Conservation (phyloP, 805 yeast genomes). For the Myxozyma udenii region DNA sequence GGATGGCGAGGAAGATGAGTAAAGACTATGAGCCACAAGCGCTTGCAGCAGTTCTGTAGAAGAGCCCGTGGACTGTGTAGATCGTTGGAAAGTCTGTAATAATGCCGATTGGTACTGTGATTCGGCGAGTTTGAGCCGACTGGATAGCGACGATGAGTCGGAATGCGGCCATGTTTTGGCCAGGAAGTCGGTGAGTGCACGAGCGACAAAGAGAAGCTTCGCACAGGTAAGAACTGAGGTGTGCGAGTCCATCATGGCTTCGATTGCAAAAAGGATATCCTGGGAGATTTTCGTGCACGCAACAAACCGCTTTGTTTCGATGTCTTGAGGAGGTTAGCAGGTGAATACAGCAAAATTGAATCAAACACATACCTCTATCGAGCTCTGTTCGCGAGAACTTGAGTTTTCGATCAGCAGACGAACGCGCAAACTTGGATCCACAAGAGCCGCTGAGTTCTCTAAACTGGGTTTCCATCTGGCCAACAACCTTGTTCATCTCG, state of each 20-base stretch:
- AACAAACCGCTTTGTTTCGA: slow-evolving; percentile 1
- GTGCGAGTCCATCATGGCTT: slow-evolving; percentile 10
- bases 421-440: slow-evolving; percentile 8
- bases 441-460: slow-evolving; percentile 12
- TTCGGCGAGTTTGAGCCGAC: neutral
- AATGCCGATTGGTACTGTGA: slow-evolving; percentile 2
- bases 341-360: neutral
- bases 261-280: slow-evolving; percentile 17
- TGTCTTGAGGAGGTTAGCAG: neutral
- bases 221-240: slow-evolving; percentile 7
- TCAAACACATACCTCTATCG: slow-evolving; percentile 7
- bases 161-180: neutral
- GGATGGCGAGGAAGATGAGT: slow-evolving; percentile 5
- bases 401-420: slow-evolving; percentile 5
- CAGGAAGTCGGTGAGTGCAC: neutral
- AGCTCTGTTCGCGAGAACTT: neutral
- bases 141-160: neutral
- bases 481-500: slow-evolving; percentile 17
- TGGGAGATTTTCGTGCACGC: slow-evolving; percentile 12
- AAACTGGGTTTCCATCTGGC: slow-evolving; percentile 16
- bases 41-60: slow-evolving; percentile 18
- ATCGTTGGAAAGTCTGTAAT: neutral
- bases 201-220: slow-evolving; percentile 10
- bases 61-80: neutral
- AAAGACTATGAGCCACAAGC: slow-evolving; percentile 12